Evolutionary conservation across 371 early-diverging fungal species (phyloP), one percentile per base, ranked within the genome.

Genomic region (Apophysomyces ossiformis): DNA sequence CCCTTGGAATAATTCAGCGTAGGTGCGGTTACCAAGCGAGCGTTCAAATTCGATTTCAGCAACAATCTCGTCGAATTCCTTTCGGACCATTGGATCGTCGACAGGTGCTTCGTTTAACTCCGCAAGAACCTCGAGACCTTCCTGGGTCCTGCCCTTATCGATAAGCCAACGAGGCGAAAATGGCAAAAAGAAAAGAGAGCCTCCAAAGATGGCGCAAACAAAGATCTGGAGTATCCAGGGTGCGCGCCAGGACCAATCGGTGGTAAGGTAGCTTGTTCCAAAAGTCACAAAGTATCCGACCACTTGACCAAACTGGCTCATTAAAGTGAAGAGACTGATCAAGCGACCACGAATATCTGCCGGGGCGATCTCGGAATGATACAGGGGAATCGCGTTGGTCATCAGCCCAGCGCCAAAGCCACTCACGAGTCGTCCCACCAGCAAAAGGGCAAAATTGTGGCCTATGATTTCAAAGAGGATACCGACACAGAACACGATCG

Each of bases 301-400:
- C 37, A 81, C 76, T n/a, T 75, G 75, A 21, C 84, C 84, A 56
- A 79, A 60, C 15, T 71, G 66, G 16, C 70, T 44, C 69, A 74
- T 79, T 21, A 77, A 60, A 21, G 75, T 77, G 46, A 76, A 81
- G 15, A 83, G 63, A 50, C 73, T 74, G 37, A 83, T 81, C 18
- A 83, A 58, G 37, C 84, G 71, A 43, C 84, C 84, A 69, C 84
- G 84, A 36, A 83, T 80, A 50, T 87, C 82, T 32, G 92, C 83
- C 37, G 96, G 92, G 15, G 97, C 90, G n/a, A 96, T 83, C 57
- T 80, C 83, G 46, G 81, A 78, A 56, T 78, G 83, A 39, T 83
- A 69, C 63, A 64, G 60, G 9, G 64, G 71, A 57, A 81, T 75
- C 1, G 70, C 76, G 61, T 77, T 76, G 18, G 74, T 75, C 64